Conservation (phyloP, 108 stramenopile species). For the Aurantiochytrium sp. region DNA sequence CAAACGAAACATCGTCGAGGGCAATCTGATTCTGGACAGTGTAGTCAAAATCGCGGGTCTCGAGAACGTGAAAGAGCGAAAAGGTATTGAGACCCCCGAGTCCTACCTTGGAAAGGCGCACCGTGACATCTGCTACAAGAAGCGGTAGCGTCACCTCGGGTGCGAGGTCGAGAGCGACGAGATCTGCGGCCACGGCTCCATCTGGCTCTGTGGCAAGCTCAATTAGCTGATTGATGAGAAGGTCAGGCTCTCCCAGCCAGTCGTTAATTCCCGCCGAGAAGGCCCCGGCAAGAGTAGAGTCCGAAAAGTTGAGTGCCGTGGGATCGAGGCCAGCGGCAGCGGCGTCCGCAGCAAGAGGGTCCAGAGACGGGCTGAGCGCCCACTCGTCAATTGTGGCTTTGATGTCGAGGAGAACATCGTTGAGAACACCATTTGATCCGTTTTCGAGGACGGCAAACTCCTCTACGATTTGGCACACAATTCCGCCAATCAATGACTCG, state of each 20-base stretch:
- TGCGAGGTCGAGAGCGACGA: neutral
- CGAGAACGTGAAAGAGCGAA: neutral
- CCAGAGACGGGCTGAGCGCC: neutral
- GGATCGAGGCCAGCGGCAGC: neutral
- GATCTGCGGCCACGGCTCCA: neutral
- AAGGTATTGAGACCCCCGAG: neutral
- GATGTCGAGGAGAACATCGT: neutral
- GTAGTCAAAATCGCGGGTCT: neutral
- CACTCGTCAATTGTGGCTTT: neutral
- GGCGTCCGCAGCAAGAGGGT: neutral
- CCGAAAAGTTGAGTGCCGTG: neutral
- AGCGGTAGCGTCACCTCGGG: neutral
- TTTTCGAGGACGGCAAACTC: neutral
- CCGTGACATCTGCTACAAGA: neutral
- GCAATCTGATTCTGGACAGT: neutral
- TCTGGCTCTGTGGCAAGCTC: neutral
- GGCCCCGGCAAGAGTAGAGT: neutral
- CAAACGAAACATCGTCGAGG: neutral
- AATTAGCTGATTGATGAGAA: neutral
- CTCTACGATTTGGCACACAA: neutral
- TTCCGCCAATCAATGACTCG: neutral
- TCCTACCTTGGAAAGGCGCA: neutral
- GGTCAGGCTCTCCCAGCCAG: neutral
- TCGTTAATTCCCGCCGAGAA: neutral
- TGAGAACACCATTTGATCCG: neutral